Evolutionary conservation across 2,329 filamentous ascomycete genomes (phyloP), one percentile per base, ranked within the genome.

Genomic region (Alternaria longipes): DNA sequence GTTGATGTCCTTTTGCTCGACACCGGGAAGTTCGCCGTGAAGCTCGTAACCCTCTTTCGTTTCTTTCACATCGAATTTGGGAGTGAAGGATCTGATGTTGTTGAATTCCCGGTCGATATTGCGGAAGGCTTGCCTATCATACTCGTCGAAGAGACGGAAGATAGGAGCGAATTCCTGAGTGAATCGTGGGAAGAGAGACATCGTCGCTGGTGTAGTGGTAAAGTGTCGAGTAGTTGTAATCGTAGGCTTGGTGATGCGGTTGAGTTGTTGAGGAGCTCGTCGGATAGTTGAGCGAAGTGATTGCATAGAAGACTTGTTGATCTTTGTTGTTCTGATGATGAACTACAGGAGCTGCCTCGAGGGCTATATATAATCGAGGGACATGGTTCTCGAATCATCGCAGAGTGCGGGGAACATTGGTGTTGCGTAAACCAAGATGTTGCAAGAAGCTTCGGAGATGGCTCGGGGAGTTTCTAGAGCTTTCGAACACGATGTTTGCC

Each of bases 21-120:
- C 83, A 56, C 92, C 92, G 0, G 91, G 89, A 6, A 94, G 87
- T 79, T 94, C 91, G 71, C 91, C 92, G 71, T 94, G 88, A 20
- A 94, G 89, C 79, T 94, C 89, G 75, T 93, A 94, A 65, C 82
- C 77, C 6, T 87, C 80, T 62, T 85, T 85, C 12, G 85, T 86
- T 81, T 95, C 92, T 76, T 87, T 89, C 63, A 94, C 84, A 72
- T 94, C 91, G 74, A 94, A 94, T 79, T 89, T 90, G 56, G 91
- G 92, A 59, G 87, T 85, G 85, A 93, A 94, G 73, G 86, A 82
- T 47, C 82, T 83, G 49, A 85, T 68, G 44, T 51, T 66, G 44
- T 68, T 62, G 58, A 73, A 60, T 14, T 68, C 53, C 32, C 58
- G 59, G 55, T 75, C 67, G 45, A 73, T 54, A 59, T 73, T 64